Percentiles rank a stretch among this genome's conserved stretches.
phyloP scores from a whole-genome alignment of 345 rosid genomes.

The Reutealis trisperma region DNA sequence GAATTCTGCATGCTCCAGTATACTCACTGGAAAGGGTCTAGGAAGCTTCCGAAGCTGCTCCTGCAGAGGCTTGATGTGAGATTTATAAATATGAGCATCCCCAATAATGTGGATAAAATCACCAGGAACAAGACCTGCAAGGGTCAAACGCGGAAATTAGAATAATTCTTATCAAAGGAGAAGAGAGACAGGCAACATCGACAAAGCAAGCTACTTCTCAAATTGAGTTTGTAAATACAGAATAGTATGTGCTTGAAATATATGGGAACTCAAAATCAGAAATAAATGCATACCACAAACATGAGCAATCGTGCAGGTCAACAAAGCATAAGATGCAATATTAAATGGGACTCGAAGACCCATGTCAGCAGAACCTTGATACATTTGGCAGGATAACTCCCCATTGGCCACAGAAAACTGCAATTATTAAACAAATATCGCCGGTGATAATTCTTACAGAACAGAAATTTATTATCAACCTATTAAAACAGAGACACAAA shows the following conservation, averaged over 20 bases:
- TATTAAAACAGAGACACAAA: background rate
- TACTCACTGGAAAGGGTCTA: background rate
- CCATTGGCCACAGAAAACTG: conserved; percentile 84
- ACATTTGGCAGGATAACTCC: conserved; percentile 81
- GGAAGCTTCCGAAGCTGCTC: conserved; percentile 87
- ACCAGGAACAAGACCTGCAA: no score
- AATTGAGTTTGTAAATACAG: background rate
- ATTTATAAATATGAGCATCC: conserved; percentile 53
- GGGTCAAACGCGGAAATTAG: conserved; percentile 19
- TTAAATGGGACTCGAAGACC: conserved; percentile 91
- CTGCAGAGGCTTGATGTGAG: conserved; percentile 50
- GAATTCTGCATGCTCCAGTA: no score
- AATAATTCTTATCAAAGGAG: background rate
- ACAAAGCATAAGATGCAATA: conserved; percentile 80
- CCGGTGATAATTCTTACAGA: background rate
- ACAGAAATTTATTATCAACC: background rate
- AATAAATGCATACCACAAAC: conserved; percentile 60
- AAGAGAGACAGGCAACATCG: background rate
- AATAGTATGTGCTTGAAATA: no score
- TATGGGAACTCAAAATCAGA: background rate
- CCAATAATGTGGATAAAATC: conserved; percentile 73
- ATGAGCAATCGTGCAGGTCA: conserved; percentile 83
- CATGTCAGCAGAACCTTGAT: conserved; percentile 93
- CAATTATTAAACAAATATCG: background rate
- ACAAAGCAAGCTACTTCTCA: background rate